Percentiles rank a stretch among this genome's conserved stretches.
Conservation (phyloP, 176 grass and related monocot species). For the Oryza punctata region DNA sequence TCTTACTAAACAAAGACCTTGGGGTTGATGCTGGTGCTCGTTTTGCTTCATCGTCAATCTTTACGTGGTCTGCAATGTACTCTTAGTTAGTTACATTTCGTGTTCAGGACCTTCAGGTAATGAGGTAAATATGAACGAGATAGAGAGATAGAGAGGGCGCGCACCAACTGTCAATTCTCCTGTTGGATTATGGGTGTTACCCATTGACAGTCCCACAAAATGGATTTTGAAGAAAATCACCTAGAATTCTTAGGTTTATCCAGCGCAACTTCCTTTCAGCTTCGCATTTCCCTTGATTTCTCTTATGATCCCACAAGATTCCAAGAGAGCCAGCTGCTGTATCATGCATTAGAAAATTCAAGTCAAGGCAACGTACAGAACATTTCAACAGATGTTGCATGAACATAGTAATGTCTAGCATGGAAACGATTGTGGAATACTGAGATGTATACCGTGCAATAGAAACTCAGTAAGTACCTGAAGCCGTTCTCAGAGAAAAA, state of each 20-base stretch:
- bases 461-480: slow-evolving; percentile 19
- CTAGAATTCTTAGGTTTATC: slow-evolving; percentile 25
- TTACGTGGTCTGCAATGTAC: slow-evolving; percentile 59
- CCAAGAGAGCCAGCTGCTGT: slow-evolving; percentile 41
- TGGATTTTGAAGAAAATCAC: slow-evolving; percentile 40
- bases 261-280: slow-evolving; percentile 5
- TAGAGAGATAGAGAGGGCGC: neutral
- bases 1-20: slow-evolving; percentile 35
- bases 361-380: neutral
- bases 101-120: neutral
- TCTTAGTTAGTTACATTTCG: slow-evolving; percentile 28
- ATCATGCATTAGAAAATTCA: slow-evolving; percentile 44
- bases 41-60: slow-evolving; percentile 56
- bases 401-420: neutral
- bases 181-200: slow-evolving; percentile 28
- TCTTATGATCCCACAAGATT: slow-evolving; percentile 27
- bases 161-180: slow-evolving; percentile 57
- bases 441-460: neutral
- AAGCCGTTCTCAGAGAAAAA: slow-evolving; percentile 35
- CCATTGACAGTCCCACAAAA: slow-evolving; percentile 36
- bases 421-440: neutral
- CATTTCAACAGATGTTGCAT: neutral
- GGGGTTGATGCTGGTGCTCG: slow-evolving; percentile 33
- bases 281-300: slow-evolving; percentile 35
- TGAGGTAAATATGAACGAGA: neutral